Conservation (phyloP, 148 eudicot species). For the Camellia sinensis region DNA sequence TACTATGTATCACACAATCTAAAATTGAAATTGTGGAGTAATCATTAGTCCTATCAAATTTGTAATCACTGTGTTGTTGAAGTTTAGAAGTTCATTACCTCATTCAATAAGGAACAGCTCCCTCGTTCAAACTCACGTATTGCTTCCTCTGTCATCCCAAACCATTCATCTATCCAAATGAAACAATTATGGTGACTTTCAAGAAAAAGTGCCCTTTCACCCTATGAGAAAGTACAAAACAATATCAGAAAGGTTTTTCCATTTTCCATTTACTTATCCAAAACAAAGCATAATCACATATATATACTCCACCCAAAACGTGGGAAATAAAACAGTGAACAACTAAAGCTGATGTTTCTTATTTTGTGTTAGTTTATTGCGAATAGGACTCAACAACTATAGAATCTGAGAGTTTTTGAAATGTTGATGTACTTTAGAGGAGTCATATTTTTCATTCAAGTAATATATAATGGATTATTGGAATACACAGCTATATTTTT, state of each 20-base stretch:
- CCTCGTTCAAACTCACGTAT: constrained; percentile 49
- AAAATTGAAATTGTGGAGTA: background rate
- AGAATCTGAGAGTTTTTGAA: too few species aligned
- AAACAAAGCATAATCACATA: background rate
- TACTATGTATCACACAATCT: background rate
- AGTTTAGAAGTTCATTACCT: constrained; percentile 20
- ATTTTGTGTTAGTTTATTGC: background rate
- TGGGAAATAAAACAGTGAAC: background rate
- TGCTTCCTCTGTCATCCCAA: constrained; percentile 34
- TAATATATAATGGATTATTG: background rate
- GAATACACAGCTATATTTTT: background rate
- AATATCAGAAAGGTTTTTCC: background rate
- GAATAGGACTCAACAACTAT: too few species aligned
- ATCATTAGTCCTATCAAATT: background rate
- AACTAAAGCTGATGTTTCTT: background rate
- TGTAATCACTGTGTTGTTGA: background rate
- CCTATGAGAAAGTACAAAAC: constrained; percentile 31
- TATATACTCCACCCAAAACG: background rate
- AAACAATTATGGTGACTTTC: constrained; percentile 60
- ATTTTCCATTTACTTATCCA: background rate
- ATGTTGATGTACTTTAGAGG: background rate
- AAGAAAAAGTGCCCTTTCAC: constrained; percentile 63
- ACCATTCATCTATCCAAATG: constrained; percentile 75
- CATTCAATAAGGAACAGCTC: constrained; percentile 17
- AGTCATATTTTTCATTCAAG: background rate